Percentiles rank a stretch among this genome's conserved stretches.
Conservation (phyloP, 2,329 filamentous ascomycete genomes). For the Monosporascus sp. region DNA sequence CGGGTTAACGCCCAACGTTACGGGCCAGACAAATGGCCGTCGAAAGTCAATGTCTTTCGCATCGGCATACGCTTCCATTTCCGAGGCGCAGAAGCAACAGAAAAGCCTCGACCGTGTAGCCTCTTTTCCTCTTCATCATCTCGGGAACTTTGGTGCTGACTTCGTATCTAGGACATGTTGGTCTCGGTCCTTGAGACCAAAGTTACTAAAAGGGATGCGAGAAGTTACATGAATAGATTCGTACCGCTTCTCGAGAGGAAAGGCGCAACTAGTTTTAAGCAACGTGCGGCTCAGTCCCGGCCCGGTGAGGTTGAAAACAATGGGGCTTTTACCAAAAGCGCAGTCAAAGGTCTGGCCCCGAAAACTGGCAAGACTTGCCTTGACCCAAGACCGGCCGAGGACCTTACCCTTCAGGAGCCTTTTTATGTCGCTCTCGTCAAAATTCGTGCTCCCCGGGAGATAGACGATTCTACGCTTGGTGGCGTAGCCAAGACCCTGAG, state of each 20-base stretch:
- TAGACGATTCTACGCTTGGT: slow-evolving; percentile 63
- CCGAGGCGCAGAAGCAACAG: slow-evolving; percentile 41
- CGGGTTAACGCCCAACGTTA: slow-evolving; percentile 16
- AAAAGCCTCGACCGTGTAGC: slow-evolving; percentile 44
- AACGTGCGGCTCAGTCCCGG: slow-evolving; percentile 20
- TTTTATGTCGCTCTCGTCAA: slow-evolving; percentile 81
- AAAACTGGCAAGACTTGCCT: slow-evolving; percentile 1
- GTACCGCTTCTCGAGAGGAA: slow-evolving; percentile 34
- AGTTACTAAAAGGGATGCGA: slow-evolving; percentile 88
- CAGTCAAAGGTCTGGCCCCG: slow-evolving; percentile 1
- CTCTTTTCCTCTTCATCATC: background rate
- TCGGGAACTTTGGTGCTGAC: slow-evolving; percentile 2
- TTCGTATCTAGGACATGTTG: slow-evolving; percentile 64
- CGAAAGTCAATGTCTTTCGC: slow-evolving; percentile 22
- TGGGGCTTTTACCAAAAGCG: slow-evolving; percentile 1
- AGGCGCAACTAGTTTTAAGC: slow-evolving; percentile 27
- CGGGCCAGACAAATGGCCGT: slow-evolving; percentile 19
- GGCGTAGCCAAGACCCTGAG: slow-evolving; percentile 80
- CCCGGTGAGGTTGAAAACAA: slow-evolving; percentile 9
- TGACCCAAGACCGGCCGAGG: slow-evolving; percentile 32
- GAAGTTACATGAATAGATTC: slow-evolving; percentile 86
- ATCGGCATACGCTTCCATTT: slow-evolving; percentile 34
- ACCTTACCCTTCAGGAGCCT: slow-evolving; percentile 34
- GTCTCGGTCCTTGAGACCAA: slow-evolving; percentile 82
- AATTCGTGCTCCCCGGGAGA: slow-evolving; percentile 65